Evolutionary conservation across 495 filamentous ascomycete genomes (phyloP).

Genomic region (Chaetomium tenue): DNA sequence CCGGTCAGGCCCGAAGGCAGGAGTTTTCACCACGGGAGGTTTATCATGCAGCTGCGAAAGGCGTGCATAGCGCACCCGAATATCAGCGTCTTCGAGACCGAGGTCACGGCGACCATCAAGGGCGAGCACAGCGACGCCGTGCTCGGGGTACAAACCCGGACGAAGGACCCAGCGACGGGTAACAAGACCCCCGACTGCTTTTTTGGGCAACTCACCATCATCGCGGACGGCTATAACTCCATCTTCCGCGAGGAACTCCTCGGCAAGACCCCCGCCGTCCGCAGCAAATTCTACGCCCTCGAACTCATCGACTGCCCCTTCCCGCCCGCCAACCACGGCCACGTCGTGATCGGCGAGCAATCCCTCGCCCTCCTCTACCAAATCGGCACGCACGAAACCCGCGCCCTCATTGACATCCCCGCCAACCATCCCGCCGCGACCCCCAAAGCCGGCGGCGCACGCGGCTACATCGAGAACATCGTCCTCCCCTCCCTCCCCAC

Average conservation of each 20-base stretch:
- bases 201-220: conserved; percentile 81
- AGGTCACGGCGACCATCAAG: conserved; percentile 61
- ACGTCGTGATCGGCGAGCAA: conserved; percentile 78
- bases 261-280: conserved; percentile 62
- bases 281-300: conserved; percentile 84
- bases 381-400: conserved; percentile 92
- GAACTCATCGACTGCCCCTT: conserved; percentile 86
- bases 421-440: conserved; percentile 70
- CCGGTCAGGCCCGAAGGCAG: conserved; percentile 58
- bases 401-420: conserved; percentile 87
- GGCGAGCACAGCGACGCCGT: conserved; percentile 59
- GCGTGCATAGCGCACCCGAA: conserved; percentile 66
- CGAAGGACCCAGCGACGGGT: conserved; percentile 51
- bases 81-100: conserved; percentile 71
- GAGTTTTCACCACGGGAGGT: conserved; percentile 80
- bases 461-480: conserved; percentile 71
- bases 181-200: conserved; percentile 66
- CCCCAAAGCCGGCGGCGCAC: conserved; percentile 71
- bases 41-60: conserved; percentile 70
- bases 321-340: conserved; percentile 70
- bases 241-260: conserved; percentile 86
- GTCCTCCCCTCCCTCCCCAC: conserved; percentile 75
- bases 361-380: conserved; percentile 91
- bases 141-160: conserved; percentile 71
- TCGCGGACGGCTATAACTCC: conserved; percentile 90